Conservation (phyloP, 257 asterid genomes). For the Nicotiana attenuata region DNA sequence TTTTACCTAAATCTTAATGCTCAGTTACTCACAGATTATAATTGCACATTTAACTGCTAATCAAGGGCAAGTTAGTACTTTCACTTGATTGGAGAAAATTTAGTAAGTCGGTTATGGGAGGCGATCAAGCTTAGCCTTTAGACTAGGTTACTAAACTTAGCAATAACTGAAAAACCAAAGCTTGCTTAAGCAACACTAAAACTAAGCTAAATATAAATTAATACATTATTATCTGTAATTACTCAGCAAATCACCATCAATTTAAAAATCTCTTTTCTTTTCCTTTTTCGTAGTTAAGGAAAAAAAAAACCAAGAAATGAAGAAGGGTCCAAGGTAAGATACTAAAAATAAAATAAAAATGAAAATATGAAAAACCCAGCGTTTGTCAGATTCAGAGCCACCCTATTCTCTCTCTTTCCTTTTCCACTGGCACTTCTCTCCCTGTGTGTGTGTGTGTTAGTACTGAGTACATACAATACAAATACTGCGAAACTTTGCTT, state of each 20-base stretch:
- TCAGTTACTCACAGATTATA: neutral
- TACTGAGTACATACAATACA: slow-evolving; percentile 8
- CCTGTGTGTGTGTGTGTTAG: neutral
- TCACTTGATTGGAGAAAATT: neutral
- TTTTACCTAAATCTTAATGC: neutral
- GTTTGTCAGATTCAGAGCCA: slow-evolving; percentile 19
- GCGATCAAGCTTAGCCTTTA: neutral
- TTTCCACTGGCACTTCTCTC: slow-evolving; percentile 3
- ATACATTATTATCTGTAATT: neutral
- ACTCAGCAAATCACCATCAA: neutral
- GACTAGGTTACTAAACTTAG: neutral
- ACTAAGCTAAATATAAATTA: neutral
- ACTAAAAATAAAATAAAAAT: neutral
- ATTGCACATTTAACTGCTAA: neutral
- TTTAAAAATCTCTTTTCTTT: neutral
- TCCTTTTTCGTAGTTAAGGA: neutral
- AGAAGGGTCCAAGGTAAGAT: neutral
- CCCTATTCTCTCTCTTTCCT: slow-evolving; percentile 11
- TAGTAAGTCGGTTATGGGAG: neutral
- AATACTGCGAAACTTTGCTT: slow-evolving; percentile 1
- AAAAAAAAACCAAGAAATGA: neutral
- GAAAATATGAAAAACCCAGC: neutral
- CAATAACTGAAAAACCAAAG: neutral
- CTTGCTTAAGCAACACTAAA: slow-evolving; percentile 1
- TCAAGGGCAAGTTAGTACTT: neutral